A percentile compares a stretch with the other conserved stretches of the same genome.
Conservation (phyloP, 2,329 filamentous ascomycete genomes). For the Diaporthe sp. region DNA sequence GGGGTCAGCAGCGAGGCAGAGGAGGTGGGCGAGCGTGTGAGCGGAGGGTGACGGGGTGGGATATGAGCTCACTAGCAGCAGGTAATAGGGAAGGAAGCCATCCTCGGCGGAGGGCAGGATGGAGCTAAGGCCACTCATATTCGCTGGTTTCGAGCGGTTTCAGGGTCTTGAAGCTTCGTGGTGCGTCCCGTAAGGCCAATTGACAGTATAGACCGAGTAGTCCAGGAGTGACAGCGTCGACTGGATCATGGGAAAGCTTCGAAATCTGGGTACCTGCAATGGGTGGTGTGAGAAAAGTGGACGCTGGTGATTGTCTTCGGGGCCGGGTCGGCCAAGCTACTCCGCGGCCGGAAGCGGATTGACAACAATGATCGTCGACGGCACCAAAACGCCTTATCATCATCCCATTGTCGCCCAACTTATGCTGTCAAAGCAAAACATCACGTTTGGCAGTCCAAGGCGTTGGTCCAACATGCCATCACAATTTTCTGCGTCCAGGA, state of each 20-base stretch:
- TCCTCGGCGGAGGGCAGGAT: slow-evolving; percentile 63
- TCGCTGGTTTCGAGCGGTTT: not conserved
- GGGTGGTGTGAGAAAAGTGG: slow-evolving; percentile 20
- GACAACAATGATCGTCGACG: not conserved
- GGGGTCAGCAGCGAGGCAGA: not conserved
- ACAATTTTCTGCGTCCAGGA: not conserved
- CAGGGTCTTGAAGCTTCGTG: not conserved
- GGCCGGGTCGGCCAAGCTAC: slow-evolving; percentile 9
- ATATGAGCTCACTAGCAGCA: slow-evolving; percentile 63
- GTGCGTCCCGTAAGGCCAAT: not conserved
- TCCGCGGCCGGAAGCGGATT: not conserved
- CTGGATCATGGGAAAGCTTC: not conserved
- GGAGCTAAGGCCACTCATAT: slow-evolving; percentile 62
- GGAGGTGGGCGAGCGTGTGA: slow-evolving; percentile 6
- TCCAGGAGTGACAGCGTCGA: not conserved
- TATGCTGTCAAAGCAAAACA: not conserved
- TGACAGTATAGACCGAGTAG: not conserved
- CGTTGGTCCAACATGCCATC: not conserved
- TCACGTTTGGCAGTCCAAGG: not conserved
- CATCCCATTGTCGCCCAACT: not conserved
- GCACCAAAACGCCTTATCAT: not conserved
- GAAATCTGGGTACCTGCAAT: not conserved
- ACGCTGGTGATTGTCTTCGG: not conserved
- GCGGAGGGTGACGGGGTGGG: not conserved
- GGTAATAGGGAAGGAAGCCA: slow-evolving; percentile 71